Percentiles rank a stretch among this genome's conserved stretches.
Evolutionary conservation across 1,284 basidiomycete species (phyloP).

Genomic region (Porodaedalea pini): DNA sequence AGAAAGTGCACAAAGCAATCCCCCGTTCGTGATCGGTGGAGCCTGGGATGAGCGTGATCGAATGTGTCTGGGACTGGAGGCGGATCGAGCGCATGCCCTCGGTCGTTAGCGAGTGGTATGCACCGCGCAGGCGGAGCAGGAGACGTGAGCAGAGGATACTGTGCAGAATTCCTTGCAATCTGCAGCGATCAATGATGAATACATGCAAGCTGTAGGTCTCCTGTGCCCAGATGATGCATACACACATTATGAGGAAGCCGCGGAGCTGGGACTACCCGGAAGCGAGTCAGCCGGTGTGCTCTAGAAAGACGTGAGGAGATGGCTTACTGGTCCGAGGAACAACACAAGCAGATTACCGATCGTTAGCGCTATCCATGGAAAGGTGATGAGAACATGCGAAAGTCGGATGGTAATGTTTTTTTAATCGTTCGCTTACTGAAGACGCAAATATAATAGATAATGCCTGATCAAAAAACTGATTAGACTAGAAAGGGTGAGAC

Average conservation of each 20-base stretch:
- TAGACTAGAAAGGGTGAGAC: background rate
- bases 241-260: constrained; percentile 13
- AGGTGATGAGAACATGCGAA: no score
- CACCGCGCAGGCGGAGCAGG: constrained; percentile 10
- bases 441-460: background rate
- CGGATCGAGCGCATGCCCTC: background rate
- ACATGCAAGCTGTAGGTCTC: no score
- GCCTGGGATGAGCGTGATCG: no score
- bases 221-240: background rate
- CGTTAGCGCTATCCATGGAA: background rate
- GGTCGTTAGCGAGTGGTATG: constrained; percentile 1
- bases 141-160: constrained; percentile 16
- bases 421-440: background rate
- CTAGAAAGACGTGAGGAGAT: background rate
- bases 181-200: background rate
- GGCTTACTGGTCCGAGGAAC: constrained; percentile 7
- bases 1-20: no score
- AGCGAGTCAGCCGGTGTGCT: background rate
- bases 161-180: constrained; percentile 15
- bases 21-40: no score
- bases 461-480: background rate
- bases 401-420: background rate
- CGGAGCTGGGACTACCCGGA: background rate
- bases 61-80: no score
- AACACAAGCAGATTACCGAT: constrained; percentile 6